Evolutionary conservation across 176 grass and related monocot genomes (phyloP).

Genomic region (Dendrocalamus sinicus): DNA sequence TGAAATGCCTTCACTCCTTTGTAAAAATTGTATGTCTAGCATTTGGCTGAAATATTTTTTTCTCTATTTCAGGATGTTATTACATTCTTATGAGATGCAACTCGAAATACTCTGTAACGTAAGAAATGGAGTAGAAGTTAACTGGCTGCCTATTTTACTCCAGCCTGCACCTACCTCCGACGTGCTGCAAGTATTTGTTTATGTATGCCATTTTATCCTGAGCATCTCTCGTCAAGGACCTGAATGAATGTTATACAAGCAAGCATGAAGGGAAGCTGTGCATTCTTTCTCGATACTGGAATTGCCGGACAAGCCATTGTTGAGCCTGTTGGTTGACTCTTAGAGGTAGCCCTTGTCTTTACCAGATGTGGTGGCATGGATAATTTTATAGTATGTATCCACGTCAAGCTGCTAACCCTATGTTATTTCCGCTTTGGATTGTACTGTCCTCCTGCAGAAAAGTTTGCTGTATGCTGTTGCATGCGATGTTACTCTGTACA

Average conservation of each 20-base stretch:
- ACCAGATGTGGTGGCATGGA: conserved; percentile 39
- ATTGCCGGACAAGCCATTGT: conserved; percentile 23
- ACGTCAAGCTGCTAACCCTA: conserved; percentile 25
- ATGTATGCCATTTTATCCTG: neutral
- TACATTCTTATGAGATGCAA: conserved; percentile 16
- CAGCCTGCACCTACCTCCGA: conserved; percentile 17
- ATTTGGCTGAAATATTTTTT: conserved; percentile 24
- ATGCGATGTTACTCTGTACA: conserved; percentile 27
- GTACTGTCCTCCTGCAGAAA: conserved; percentile 9
- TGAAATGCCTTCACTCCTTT: neutral
- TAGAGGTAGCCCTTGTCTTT: neutral
- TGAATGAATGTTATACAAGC: neutral
- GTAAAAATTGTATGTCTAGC: neutral
- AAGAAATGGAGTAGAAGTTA: conserved; percentile 37
- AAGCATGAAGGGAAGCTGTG: conserved; percentile 11
- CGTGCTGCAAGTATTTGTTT: neutral
- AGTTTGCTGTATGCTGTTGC: neutral
- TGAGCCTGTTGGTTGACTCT: neutral
- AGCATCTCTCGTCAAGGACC: conserved; percentile 11
- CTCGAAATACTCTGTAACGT: neutral
- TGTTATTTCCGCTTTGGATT: conserved; percentile 29
- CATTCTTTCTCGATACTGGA: neutral
- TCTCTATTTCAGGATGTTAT: conserved; percentile 37
- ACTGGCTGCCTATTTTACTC: conserved; percentile 37
- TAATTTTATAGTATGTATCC: conserved; percentile 32